Percentiles rank a stretch among this genome's conserved stretches.
Conservation (phyloP, 495 filamentous ascomycete species). For the Astrothelium macrocarpum region DNA sequence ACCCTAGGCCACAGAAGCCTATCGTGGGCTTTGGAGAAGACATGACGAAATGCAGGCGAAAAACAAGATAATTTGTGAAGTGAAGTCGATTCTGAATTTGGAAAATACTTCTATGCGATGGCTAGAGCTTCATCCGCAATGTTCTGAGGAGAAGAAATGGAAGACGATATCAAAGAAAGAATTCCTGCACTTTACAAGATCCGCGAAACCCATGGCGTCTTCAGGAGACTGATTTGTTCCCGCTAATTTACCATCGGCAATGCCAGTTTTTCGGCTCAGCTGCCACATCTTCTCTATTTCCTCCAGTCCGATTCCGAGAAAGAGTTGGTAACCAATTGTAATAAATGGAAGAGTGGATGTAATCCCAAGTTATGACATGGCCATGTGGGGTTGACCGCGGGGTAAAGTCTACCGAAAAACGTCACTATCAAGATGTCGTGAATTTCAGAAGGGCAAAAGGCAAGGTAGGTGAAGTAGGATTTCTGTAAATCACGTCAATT, state of each 20-base stretch:
- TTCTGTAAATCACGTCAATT: neutral
- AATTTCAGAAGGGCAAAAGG: neutral
- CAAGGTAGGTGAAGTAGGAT: neutral
- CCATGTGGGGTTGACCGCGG: neutral
- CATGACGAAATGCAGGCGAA: slow-evolving; percentile 4
- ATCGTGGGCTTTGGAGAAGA: slow-evolving; percentile 36
- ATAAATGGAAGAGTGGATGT: neutral
- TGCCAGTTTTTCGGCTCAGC: neutral
- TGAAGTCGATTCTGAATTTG: neutral
- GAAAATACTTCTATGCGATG: neutral
- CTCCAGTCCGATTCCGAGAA: neutral
- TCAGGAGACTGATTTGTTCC: neutral
- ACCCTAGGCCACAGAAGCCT: slow-evolving; percentile 74
- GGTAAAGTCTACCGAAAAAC: slow-evolving; percentile 3
- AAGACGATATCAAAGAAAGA: neutral
- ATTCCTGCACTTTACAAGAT: neutral
- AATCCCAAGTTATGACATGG: neutral
- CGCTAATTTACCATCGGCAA: neutral
- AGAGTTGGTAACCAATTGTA: neutral
- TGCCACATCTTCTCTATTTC: neutral
- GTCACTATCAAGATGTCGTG: neutral
- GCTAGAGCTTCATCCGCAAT: neutral
- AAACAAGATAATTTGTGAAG: neutral
- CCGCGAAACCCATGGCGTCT: neutral
- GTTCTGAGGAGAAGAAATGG: neutral